Percentiles rank a stretch among this genome's conserved stretches.
Conservation (phyloP, 805 yeast genomes). For the Pichia kluyveri region DNA sequence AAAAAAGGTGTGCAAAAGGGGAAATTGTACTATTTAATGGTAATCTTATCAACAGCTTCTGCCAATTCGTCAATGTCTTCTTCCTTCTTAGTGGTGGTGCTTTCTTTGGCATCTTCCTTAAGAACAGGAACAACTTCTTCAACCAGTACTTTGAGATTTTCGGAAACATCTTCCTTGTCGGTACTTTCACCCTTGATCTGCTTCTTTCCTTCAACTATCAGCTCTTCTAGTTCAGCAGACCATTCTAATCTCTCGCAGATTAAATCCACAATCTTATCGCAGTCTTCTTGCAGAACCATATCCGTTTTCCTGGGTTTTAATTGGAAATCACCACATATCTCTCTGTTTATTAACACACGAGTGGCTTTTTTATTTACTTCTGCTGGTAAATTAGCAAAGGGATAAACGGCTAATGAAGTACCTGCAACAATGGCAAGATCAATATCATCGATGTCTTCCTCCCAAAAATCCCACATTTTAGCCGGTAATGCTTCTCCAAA, state of each 20-base stretch:
- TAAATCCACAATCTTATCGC: slow-evolving; percentile 55
- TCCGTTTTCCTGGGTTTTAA: slow-evolving; percentile 50
- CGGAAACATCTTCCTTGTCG: background rate
- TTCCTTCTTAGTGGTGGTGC: background rate
- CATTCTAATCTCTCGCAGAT: slow-evolving; percentile 56
- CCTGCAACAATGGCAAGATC: slow-evolving; percentile 86
- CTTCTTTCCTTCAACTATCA: slow-evolving; percentile 21
- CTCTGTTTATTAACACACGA: slow-evolving; percentile 68
- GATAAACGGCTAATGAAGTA: slow-evolving; percentile 80
- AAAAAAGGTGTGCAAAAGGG: too few species aligned
- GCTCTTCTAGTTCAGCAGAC: slow-evolving; percentile 42
- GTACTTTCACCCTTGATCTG: background rate
- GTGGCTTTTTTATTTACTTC: slow-evolving; percentile 41
- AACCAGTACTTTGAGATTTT: background rate
- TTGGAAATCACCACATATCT: slow-evolving; percentile 65
- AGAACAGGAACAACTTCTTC: background rate
- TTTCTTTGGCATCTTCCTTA: background rate
- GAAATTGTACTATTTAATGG: background rate
- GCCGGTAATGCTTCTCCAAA: slow-evolving; percentile 84
- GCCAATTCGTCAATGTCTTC: slow-evolving; percentile 7
- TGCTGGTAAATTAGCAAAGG: slow-evolving; percentile 78
- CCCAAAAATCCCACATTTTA: slow-evolving; percentile 63
- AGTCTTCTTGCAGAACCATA: slow-evolving; percentile 46
- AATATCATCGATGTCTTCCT: slow-evolving; percentile 38
- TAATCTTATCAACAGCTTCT: slow-evolving; percentile 7